Evolutionary conservation across 495 filamentous ascomycete species (phyloP), one percentile per base, ranked within the genome.

Genomic region (Aspergillus homomorphus): DNA sequence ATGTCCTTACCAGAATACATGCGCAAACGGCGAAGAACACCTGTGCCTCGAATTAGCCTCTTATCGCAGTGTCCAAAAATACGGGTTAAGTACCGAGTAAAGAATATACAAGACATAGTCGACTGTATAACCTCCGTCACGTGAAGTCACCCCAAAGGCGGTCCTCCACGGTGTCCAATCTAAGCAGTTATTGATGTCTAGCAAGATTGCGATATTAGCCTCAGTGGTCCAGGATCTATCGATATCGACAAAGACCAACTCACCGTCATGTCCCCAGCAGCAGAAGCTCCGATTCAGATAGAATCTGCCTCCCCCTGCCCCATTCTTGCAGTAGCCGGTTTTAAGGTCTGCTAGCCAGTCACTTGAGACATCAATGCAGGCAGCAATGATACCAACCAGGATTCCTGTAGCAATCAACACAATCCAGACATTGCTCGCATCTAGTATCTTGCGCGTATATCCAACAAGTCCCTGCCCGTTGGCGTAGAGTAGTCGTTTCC

Each of bases 341-440:
- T 98, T 98, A 45, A 97, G 68, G 71, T 98, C 95, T 12, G 87
- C 93, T 42, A 98, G 71, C 94, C 94, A 98, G 68, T 96, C 87
- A 49, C 89, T 94, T n/a, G 86, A 87, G 55, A 98, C 86, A 67
- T 98, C 91, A 58, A 98, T 98, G 20, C 76, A 81, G 6, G 92
- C 94, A 28, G 94, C 93, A 44, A 97, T 80, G 24, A 89, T 72
- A 28, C 94, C 94, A 24, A 91, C 88, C 14, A 88, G 83, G 45
- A 98, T 73, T 7, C 92, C 92, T 0, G 88, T 87, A 10, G 79
- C 79, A 52, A 98, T 84, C 57, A 98, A 76, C 30, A 98, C 80
- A 7, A 96, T 66, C 94, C 94, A 98, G 51, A 96, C 85, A 76
- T 98, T 91, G 67, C 89, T 90, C 2, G 86, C 85, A 70, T 98